These are phyloP conservation scores for Glarea lozoyensis DNA, from an alignment of 495 filamentous ascomycete genomes.

Conservation along the genomic window DNA sequence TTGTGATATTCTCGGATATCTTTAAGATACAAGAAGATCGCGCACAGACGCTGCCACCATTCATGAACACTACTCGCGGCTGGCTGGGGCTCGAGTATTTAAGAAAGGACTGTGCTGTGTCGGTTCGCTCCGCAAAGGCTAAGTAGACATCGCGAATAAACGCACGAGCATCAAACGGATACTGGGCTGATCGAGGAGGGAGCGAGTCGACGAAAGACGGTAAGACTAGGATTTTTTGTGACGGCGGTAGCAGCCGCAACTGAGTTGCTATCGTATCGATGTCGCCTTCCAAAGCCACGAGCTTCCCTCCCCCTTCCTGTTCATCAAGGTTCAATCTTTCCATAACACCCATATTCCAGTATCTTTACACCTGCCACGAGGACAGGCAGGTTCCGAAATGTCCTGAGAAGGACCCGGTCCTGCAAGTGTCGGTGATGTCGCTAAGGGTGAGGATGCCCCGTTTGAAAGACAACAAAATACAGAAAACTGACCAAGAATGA, in stretches of 20 bases:
- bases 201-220: conserved; percentile 32
- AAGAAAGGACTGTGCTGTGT: conserved; percentile 36
- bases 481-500: too few species aligned
- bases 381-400: too few species aligned
- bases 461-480: too few species aligned
- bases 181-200: conserved; percentile 9
- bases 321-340: background rate
- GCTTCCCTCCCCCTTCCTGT: conserved; percentile 24
- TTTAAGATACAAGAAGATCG: conserved; percentile 31
- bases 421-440: too few species aligned
- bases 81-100: conserved; percentile 26
- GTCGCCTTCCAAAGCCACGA: conserved; percentile 44
- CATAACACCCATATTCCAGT: too few species aligned
- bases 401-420: too few species aligned
- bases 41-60: conserved; percentile 40
- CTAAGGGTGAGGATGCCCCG: too few species aligned
- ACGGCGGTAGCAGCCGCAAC: conserved; percentile 39
- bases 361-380: too few species aligned
- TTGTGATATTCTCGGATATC: conserved; percentile 33
- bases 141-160: conserved; percentile 33
- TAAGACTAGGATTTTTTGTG: conserved; percentile 37
- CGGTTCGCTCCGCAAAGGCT: conserved; percentile 29
- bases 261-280: conserved; percentile 38
- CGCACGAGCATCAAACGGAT: conserved; percentile 25
- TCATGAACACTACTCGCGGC: conserved; percentile 39